Evolutionary conservation across 2,329 filamentous ascomycete species (phyloP).

Genomic region (Sphaerostilbella broomeana): DNA sequence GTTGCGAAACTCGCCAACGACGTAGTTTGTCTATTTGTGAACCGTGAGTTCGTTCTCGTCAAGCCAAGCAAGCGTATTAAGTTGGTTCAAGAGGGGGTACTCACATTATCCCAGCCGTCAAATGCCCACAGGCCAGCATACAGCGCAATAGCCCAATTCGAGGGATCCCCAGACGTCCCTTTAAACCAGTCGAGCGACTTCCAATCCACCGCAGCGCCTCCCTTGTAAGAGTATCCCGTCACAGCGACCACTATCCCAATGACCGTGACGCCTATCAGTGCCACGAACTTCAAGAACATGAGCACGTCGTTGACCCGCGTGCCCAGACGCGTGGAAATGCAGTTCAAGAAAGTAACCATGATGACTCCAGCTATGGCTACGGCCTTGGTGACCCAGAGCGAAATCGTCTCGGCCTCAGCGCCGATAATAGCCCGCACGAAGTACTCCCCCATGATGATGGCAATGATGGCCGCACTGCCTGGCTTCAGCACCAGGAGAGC

Average conservation of each 20-base stretch:
- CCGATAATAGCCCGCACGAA: constrained; percentile 82
- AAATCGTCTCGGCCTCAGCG: constrained; percentile 74
- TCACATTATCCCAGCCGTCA: constrained; percentile 96
- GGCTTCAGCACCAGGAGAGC: constrained; percentile 92
- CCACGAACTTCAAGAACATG: constrained; percentile 96
- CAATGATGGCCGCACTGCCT: constrained; percentile 85
- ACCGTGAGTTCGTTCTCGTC: too few relatives aligned
- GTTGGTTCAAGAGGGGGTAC: constrained; percentile 28
- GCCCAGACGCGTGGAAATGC: constrained; percentile 80
- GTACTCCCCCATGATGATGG: constrained; percentile 98
- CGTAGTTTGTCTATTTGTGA: constrained; percentile 83
- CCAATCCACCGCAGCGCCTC: constrained; percentile 75
- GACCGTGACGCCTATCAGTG: constrained; percentile 77
- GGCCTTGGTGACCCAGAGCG: constrained; percentile 82
- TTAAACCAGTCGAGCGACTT: constrained; percentile 84
- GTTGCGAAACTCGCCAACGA: constrained; percentile 93
- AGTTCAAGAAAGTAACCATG: constrained; percentile 78
- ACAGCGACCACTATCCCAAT: constrained; percentile 83
- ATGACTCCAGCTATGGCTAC: constrained; percentile 74
- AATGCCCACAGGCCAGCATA: constrained; percentile 97
- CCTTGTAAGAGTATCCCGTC: constrained; percentile 75
- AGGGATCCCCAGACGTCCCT: constrained; percentile 70
- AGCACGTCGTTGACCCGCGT: constrained; percentile 84
- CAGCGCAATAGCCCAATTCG: constrained; percentile 85
- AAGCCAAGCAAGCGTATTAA: not conserved